These are phyloP conservation scores for Tieghemostelium lacteum DNA, from an alignment of 78 protist species.

Conservation along the genomic window DNA sequence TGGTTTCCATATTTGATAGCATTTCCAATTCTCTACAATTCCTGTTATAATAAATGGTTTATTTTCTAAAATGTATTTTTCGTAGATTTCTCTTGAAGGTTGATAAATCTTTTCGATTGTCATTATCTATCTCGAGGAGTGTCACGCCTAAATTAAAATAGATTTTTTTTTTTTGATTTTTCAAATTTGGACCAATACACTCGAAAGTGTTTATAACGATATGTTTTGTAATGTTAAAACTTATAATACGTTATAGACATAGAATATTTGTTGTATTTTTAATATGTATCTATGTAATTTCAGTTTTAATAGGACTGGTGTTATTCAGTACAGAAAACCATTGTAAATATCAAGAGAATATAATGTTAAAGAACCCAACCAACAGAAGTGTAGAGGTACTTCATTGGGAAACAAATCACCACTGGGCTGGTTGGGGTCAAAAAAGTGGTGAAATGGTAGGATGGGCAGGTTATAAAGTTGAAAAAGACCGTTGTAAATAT, in stretches of 20 bases:
- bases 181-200: neutral
- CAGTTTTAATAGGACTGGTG: too few relatives aligned
- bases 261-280: too few relatives aligned
- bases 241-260: too few relatives aligned
- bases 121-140: too few relatives aligned
- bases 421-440: neutral
- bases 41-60: conserved; percentile 67
- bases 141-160: neutral
- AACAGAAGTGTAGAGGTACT: neutral
- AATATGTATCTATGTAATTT: too few relatives aligned
- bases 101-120: conserved; percentile 12
- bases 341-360: too few relatives aligned
- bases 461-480: neutral
- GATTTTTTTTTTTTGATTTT: neutral
- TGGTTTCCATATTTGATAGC: conserved; percentile 23
- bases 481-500: neutral
- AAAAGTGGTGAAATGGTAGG: neutral
- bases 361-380: too few relatives aligned
- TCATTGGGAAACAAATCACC: neutral
- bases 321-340: too few relatives aligned
- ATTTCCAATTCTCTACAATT: conserved; percentile 33
- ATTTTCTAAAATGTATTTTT: conserved; percentile 23
- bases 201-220: too few relatives aligned
- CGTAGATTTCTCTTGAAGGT: conserved; percentile 37
- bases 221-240: too few relatives aligned